Evolutionary conservation across 163 green algal genomes (phyloP), one percentile per base, ranked within the genome.

Genomic region (Prototheca cutis): DNA sequence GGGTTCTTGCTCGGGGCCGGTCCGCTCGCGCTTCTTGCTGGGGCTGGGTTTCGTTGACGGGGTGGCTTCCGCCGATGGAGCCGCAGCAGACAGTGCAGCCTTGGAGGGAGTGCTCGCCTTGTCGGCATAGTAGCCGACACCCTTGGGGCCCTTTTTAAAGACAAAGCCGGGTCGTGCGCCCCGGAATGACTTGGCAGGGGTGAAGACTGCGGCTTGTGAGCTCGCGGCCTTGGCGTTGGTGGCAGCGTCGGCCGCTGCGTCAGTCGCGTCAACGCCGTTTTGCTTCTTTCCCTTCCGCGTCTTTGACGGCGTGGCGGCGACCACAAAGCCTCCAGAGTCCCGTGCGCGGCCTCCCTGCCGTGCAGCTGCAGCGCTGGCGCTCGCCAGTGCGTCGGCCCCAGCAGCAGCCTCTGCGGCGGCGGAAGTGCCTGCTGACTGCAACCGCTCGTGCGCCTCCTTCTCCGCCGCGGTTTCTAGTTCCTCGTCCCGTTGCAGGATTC

Each of bases 51-150:
- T 13, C 36, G 8, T 45, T 8, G 36, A 8, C 10, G 36, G 36
- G 10, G 36, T 13, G 36, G 36, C 36, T 45, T 13, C 36, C n/a
- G n/a, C n/a, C n/a, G n/a, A n/a, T n/a, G n/a, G n/a, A n/a, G n/a
- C 10, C 36, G 36, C 36, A 45, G 36, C 8, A 8, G 10, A 8
- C 10, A 47, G 29, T 25, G 21, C 28, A 18, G 54, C 53, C 48
- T 52, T 60, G 53, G 53, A 34, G 4, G 48, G 65, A 28, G 49
- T 58, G 1, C 28, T 55, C 0, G 29, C 40, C 39, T 68, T 25
- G 28, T 89, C 84, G 0, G 34, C 7, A 55, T 91, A 90, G 58
- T 90, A 91, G 4, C 84, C 84, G 25, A 89, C 6, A 0, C 84
- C 84, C 47, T 80, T 53, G 0, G 60, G 42, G 4, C 80, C 82